Conservation (phyloP, 495 filamentous ascomycete genomes). For the Aspergillus sparsus region DNA sequence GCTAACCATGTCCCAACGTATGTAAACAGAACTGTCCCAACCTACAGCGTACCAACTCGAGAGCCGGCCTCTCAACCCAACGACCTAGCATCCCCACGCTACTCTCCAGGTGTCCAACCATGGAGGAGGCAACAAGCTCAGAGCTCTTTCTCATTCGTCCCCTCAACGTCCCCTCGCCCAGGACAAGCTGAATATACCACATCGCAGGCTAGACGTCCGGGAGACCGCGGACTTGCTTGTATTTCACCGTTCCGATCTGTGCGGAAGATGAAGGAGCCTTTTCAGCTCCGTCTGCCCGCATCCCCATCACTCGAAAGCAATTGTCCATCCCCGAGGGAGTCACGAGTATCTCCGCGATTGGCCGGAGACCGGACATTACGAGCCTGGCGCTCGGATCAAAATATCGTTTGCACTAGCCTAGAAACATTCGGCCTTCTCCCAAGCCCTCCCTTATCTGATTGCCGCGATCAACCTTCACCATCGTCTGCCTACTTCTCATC, state of each 20-base stretch:
- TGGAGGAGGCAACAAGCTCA: conserved; percentile 30
- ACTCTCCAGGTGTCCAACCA: conserved; percentile 29
- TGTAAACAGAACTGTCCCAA: conserved; percentile 21
- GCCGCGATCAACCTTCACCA: conserved; percentile 30
- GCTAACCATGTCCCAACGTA: conserved; percentile 23
- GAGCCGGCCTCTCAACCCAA: conserved; percentile 12
- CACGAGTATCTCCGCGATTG: conserved; percentile 20
- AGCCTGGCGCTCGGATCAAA: conserved; percentile 48
- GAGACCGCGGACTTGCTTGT: conserved; percentile 30
- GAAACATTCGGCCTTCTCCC: conserved; percentile 45
- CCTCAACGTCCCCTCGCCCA: conserved; percentile 25
- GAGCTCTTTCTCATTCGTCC: conserved; percentile 32
- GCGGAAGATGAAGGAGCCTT: conserved; percentile 50
- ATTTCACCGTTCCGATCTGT: conserved; percentile 50
- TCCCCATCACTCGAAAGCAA: conserved; percentile 39
- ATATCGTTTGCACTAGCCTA: conserved; percentile 35
- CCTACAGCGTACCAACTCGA: conserved; percentile 21
- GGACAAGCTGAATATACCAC: conserved; percentile 36
- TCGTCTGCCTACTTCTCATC: conserved; percentile 40
- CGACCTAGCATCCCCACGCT: conserved; percentile 23
- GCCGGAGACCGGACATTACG: conserved; percentile 33
- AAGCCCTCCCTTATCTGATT: conserved; percentile 46
- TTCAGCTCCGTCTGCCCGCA: conserved; percentile 42
- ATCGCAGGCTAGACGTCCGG: conserved; percentile 29
- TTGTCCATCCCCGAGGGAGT: conserved; percentile 22